Evolutionary conservation across 2,329 filamentous ascomycete species (phyloP).

Genomic region (Cladosporium sp.): DNA sequence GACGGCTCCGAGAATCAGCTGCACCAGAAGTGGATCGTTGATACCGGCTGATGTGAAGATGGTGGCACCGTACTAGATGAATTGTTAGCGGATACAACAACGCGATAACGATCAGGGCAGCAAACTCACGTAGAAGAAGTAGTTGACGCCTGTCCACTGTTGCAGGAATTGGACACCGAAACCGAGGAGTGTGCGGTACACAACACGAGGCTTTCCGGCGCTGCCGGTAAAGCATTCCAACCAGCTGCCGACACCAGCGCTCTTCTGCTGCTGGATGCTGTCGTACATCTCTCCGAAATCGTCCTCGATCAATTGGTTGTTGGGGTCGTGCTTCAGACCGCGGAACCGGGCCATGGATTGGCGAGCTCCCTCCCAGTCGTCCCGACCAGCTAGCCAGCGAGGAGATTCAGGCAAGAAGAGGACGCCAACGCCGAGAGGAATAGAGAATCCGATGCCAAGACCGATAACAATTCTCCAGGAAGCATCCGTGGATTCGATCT

Average conservation of each 20-base stretch:
- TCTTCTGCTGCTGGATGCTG: slow-evolving; percentile 41
- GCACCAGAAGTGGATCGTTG: slow-evolving; percentile 35
- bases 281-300: slow-evolving; percentile 46
- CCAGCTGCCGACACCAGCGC: slow-evolving; percentile 31
- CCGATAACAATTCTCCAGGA: slow-evolving; percentile 51
- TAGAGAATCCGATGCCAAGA: slow-evolving; percentile 46
- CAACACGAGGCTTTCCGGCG: slow-evolving; percentile 47
- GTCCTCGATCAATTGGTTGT: slow-evolving; percentile 43
- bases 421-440: slow-evolving; percentile 28
- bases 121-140: slow-evolving; percentile 39
- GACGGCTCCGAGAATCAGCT: slow-evolving; percentile 45
- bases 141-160: slow-evolving; percentile 47
- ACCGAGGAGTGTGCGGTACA: slow-evolving; percentile 47
- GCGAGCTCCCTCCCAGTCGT: slow-evolving; percentile 42
- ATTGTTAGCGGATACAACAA: not conserved
- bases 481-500: slow-evolving; percentile 21
- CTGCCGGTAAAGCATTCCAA: slow-evolving; percentile 43
- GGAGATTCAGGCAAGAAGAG: slow-evolving; percentile 48
- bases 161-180: slow-evolving; percentile 48
- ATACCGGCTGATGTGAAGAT: slow-evolving; percentile 39
- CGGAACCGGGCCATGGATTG: slow-evolving; percentile 35
- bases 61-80: slow-evolving; percentile 41
- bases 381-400: slow-evolving; percentile 30
- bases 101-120: not conserved
- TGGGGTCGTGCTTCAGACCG: slow-evolving; percentile 40